These are phyloP conservation scores for Fusarium xyrophilum DNA, from an alignment of 2,329 filamentous ascomycete genomes.

Conservation along the genomic window DNA sequence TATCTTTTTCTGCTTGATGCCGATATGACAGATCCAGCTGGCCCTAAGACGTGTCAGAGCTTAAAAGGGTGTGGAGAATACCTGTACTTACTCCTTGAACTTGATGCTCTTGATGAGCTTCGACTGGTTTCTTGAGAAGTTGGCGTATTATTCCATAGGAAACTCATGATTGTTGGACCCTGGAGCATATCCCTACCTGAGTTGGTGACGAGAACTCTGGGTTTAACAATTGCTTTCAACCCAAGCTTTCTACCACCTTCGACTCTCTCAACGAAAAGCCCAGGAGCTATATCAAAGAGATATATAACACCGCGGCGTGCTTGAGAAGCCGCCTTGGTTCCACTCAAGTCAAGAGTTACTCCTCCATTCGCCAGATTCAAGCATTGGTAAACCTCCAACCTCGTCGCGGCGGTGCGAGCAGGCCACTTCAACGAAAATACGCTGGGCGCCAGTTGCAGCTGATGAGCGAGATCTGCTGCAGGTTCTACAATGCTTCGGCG, in stretches of 20 bases:
- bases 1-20: conserved; percentile 31
- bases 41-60: conserved; percentile 43
- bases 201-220: conserved; percentile 46
- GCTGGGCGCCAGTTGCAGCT: conserved; percentile 46
- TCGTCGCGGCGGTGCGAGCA: conserved; percentile 45
- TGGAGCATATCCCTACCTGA: conserved; percentile 40
- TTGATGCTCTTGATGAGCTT: conserved; percentile 31
- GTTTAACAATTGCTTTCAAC: conserved; percentile 45
- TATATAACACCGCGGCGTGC: conserved; percentile 45
- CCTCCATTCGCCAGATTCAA: conserved; percentile 46
- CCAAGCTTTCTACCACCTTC: conserved; percentile 45
- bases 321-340: conserved; percentile 41
- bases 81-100: conserved; percentile 42
- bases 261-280: conserved; percentile 48
- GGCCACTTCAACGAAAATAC: conserved; percentile 50
- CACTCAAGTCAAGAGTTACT: conserved; percentile 41
- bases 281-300: conserved; percentile 48
- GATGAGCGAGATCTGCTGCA: conserved; percentile 48
- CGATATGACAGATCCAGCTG: conserved; percentile 26
- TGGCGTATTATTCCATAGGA: conserved; percentile 44
- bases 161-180: conserved; percentile 45
- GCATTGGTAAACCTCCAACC: conserved; percentile 49
- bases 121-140: conserved; percentile 24
- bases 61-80: conserved; percentile 27
- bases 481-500: conserved; percentile 46